Evolutionary conservation across 371 early-diverging fungal species (phyloP).

Genomic region (Mortierella sp.): DNA sequence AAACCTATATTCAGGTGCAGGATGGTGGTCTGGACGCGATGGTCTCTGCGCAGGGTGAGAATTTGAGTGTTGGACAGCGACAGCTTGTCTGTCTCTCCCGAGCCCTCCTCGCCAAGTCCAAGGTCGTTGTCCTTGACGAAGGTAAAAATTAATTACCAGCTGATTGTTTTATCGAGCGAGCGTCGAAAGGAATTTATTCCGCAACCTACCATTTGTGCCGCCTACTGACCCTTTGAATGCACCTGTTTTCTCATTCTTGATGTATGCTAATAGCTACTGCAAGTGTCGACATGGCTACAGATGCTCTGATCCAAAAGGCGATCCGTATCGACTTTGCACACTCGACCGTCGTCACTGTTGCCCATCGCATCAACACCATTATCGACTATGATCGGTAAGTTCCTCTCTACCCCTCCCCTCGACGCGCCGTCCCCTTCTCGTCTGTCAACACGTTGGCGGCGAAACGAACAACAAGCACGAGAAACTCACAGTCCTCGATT

Average conservation of each 20-base stretch:
- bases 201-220: not conserved
- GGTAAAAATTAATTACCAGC: slow-evolving; percentile 31
- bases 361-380: slow-evolving; percentile 76
- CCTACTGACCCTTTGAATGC: not conserved
- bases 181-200: not conserved
- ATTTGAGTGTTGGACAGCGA: slow-evolving; percentile 73
- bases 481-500: not conserved
- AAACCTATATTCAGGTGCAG: slow-evolving; percentile 61
- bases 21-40: slow-evolving; percentile 61
- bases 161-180: too few species aligned
- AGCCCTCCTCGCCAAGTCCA: slow-evolving; percentile 63
- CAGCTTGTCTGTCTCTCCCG: slow-evolving; percentile 77
- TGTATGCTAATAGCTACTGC: slow-evolving; percentile 48
- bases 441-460: not conserved
- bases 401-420: not conserved
- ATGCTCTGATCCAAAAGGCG: slow-evolving; percentile 64
- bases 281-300: slow-evolving; percentile 57
- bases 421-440: too few species aligned
- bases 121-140: slow-evolving; percentile 72
- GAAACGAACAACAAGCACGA: not conserved
- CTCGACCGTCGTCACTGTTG: slow-evolving; percentile 94
- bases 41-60: slow-evolving; percentile 64
- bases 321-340: slow-evolving; percentile 90
- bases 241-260: not conserved
- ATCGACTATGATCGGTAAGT: slow-evolving; percentile 53